Evolutionary conservation across 2,329 filamentous ascomycete species (phyloP).

Genomic region (Fusarium sp.): DNA sequence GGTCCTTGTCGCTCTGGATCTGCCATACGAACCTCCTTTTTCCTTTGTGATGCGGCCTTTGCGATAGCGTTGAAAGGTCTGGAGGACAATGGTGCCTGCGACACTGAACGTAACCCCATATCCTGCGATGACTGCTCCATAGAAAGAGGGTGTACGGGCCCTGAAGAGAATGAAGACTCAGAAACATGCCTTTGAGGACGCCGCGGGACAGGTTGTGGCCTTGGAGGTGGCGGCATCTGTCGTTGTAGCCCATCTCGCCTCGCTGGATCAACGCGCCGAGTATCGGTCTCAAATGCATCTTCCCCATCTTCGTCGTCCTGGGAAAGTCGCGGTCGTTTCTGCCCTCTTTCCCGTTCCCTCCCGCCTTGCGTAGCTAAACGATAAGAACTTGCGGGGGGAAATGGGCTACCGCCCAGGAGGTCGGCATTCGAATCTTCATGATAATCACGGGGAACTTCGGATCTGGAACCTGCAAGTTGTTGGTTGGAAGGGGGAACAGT

Average conservation of each 20-base stretch:
- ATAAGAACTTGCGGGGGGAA: conserved; percentile 20
- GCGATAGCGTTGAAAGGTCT: conserved; percentile 41
- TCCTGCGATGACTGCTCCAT: conserved; percentile 40
- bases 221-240: conserved; percentile 25
- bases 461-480: conserved; percentile 18
- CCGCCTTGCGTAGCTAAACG: background rate
- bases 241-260: conserved; percentile 34
- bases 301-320: conserved; percentile 38
- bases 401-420: conserved; percentile 21
- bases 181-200: conserved; percentile 3
- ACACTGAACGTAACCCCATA: background rate
- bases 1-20: conserved; percentile 4
- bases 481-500: conserved; percentile 38
- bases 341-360: background rate
- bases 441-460: conserved; percentile 38
- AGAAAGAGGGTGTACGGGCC: conserved; percentile 33
- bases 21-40: conserved; percentile 30
- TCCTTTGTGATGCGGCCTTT: conserved; percentile 40
- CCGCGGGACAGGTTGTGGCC: conserved; percentile 5
- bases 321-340: conserved; percentile 1
- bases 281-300: conserved; percentile 45
- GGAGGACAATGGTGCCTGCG: background rate
- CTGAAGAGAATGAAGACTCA: conserved; percentile 2
- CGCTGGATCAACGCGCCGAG: conserved; percentile 38
- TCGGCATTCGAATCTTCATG: conserved; percentile 31